Conservation (phyloP, 164 flowering plant genomes). For the Cinnamomum chago region DNA sequence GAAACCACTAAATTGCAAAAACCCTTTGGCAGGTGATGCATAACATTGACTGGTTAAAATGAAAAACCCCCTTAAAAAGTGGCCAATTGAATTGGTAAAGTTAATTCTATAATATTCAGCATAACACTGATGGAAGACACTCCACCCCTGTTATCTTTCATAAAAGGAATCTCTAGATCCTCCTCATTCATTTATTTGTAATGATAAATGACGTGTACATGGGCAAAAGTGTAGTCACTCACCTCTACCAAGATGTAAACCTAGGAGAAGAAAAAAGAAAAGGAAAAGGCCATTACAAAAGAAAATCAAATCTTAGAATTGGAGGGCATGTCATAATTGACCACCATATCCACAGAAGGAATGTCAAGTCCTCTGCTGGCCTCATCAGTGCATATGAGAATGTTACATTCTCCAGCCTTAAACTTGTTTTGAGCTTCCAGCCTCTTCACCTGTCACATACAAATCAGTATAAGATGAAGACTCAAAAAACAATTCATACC, state of each 20-base stretch:
- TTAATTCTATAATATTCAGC: too few species aligned
- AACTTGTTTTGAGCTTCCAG: conserved; percentile 83
- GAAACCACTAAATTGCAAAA: too few species aligned
- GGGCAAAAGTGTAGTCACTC: not conserved
- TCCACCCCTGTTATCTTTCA: too few species aligned
- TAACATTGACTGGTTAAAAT: too few species aligned
- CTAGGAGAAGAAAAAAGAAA: not conserved
- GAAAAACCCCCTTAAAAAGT: too few species aligned
- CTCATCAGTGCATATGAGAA: conserved; percentile 89
- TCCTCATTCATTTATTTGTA: too few species aligned
- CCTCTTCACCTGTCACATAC: conserved; percentile 56
- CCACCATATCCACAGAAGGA: conserved; percentile 89
- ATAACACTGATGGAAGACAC: too few species aligned
- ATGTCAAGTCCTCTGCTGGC: conserved; percentile 97
- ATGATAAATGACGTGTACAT: not conserved
- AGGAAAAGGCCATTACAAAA: not conserved
- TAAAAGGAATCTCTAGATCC: too few species aligned
- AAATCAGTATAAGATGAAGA: not conserved
- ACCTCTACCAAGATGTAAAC: not conserved
- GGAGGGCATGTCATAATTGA: conserved; percentile 84
- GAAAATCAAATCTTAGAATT: conserved; percentile 68
- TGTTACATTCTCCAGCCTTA: conserved; percentile 84
- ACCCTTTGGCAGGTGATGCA: not conserved
- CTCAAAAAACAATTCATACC: not conserved
- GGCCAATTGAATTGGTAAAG: too few species aligned